Evolutionary conservation across 768 basidiomycete genomes (phyloP), one percentile per base, ranked within the genome.

Genomic region (Termitomyces sp.): DNA sequence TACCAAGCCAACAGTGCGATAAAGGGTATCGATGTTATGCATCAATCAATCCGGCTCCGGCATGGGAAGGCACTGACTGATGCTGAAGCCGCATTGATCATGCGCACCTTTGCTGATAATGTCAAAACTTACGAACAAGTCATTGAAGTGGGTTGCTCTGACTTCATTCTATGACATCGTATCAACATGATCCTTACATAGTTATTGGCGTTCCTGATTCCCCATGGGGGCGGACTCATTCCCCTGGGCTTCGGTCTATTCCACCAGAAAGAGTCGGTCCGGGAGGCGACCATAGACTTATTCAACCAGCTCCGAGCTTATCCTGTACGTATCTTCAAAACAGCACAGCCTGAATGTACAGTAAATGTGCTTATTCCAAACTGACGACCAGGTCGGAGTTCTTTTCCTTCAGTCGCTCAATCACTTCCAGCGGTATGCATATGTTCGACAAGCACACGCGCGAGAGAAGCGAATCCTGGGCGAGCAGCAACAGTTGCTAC

Each of bases 221-320:
- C 86, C 1, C 87, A 92, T 61, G 76, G 77, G 5, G 91, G 92
- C 35, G 96, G 97, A 2, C 77, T 98, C 16, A 72, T 92, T 21
- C 89, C 93, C 25, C 75, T 98, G 37, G 87, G 88, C 34, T 94
- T 97, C 68, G 89, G 91, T 10, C 75, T 98, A 6, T 97, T 98
- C 73, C 96, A 98, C 71, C 91, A 91, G 54, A 79, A 82, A 48
- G 84, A 92, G 61, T 64, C 74, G 7, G 82, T 94, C 34, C 83
- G 92, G 23, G 88, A 92, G 30, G 77, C 82, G 16, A 89, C 92
- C 0, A 82, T 98, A 32, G 89, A 93, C 56, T 75, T 97, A 47
- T 85, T 98, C 61, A 87, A 91, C 66, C 84, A 86, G 59, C 67
- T 98, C 37, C 83, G 92, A 46, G 71, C 75, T 25, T 86, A 86